Evolutionary conservation across 768 basidiomycete genomes (phyloP).

Genomic region (Suillus alpinus): DNA sequence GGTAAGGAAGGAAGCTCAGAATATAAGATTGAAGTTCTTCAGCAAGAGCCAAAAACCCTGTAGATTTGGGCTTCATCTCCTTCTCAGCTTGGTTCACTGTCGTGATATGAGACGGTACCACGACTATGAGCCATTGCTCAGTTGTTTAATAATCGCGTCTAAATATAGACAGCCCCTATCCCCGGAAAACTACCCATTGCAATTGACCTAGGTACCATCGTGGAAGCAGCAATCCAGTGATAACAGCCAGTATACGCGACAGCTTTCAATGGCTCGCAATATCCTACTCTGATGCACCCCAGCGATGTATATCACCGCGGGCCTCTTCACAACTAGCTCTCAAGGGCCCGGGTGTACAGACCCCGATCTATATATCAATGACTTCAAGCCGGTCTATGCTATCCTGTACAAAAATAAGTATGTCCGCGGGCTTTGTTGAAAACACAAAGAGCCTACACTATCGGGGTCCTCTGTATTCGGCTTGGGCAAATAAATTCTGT

Average conservation of each 20-base stretch:
- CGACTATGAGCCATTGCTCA: not conserved
- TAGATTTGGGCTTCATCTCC: not conserved
- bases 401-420: not conserved
- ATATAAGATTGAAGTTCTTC: constrained; percentile 3
- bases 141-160: not conserved
- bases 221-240: no score
- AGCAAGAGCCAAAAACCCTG: not conserved
- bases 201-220: no score
- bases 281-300: not conserved
- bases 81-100: not conserved
- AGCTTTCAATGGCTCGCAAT: no score
- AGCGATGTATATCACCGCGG: not conserved
- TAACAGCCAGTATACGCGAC: no score
- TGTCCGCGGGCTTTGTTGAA: not conserved
- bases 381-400: not conserved
- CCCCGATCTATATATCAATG: not conserved
- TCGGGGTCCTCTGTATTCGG: not conserved
- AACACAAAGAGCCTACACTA: not conserved
- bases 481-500: not conserved
- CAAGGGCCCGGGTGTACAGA: no score
- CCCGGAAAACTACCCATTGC: no score
- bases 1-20: constrained; percentile 1
- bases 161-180: not conserved
- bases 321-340: not conserved
- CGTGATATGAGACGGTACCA: not conserved